These are phyloP conservation scores for Penicillium egyptiacum DNA, from an alignment of 495 filamentous ascomycete genomes.

Conservation along the genomic window DNA sequence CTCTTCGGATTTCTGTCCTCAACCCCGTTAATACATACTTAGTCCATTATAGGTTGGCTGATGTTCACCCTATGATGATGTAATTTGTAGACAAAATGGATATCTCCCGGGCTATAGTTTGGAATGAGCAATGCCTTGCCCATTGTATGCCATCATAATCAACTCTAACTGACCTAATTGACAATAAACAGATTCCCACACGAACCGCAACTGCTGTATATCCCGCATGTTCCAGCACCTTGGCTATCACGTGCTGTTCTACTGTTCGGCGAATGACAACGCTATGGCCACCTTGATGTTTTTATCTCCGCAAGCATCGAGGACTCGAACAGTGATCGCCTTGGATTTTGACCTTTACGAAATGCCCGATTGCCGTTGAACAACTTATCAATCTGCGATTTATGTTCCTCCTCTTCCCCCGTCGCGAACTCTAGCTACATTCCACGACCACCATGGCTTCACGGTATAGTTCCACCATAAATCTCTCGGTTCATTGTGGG, in stretches of 20 bases:
- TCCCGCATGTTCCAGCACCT: background rate
- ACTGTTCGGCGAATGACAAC: constrained; percentile 13
- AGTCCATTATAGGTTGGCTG: background rate
- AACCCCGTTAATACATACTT: background rate
- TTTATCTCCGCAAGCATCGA: constrained; percentile 28
- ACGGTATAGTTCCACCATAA: constrained; percentile 26
- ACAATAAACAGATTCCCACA: background rate
- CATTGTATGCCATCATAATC: background rate
- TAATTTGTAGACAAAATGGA: background rate
- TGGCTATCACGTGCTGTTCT: constrained; percentile 27
- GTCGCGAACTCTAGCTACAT: constrained; percentile 9
- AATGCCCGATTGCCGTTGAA: constrained; percentile 13
- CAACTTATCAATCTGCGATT: background rate
- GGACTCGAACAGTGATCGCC: constrained; percentile 6
- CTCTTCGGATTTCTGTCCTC: constrained; percentile 1
- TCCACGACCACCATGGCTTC: constrained; percentile 26
- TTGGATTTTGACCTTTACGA: constrained; percentile 2
- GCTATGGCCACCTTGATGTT: constrained; percentile 34
- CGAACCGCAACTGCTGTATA: background rate
- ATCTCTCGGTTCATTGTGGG: constrained; percentile 4
- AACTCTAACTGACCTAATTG: background rate
- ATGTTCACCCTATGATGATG: background rate
- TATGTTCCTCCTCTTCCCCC: background rate
- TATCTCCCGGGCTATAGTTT: background rate
- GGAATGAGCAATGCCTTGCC: background rate